Conservation (phyloP, 2,329 filamentous ascomycete genomes). For the Aureobasidium sp. region DNA sequence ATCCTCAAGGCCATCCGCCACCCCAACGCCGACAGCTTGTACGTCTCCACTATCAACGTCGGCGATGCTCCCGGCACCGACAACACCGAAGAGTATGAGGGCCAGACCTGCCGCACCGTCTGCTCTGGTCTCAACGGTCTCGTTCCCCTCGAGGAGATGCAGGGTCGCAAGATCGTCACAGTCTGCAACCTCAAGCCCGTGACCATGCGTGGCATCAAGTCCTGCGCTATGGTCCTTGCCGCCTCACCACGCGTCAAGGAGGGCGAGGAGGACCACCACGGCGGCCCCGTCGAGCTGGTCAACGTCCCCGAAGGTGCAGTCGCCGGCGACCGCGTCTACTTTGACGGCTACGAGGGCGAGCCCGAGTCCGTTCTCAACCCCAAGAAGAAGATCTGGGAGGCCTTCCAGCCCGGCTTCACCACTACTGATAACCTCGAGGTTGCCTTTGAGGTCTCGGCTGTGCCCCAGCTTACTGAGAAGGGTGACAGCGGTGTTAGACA, state of each 20-base stretch:
- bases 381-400: constrained; percentile 99
- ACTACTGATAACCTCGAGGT: constrained; percentile 77
- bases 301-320: constrained; percentile 68
- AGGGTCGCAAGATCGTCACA: constrained; percentile 86
- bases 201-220: constrained; percentile 91
- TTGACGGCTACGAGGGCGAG: constrained; percentile 90
- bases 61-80: constrained; percentile 80
- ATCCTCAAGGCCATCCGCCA: constrained; percentile 94
- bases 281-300: constrained; percentile 86
- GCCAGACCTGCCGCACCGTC: constrained; percentile 85
- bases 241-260: constrained; percentile 78
- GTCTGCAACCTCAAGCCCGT: constrained; percentile 98
- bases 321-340: constrained; percentile 83
- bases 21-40: constrained; percentile 93
- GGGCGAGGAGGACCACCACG: constrained; percentile 78
- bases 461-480: constrained; percentile 66
- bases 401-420: constrained; percentile 90
- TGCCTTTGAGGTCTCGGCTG: constrained; percentile 71
- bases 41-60: constrained; percentile 90
- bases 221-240: constrained; percentile 84
- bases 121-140: constrained; percentile 95
- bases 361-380: constrained; percentile 92
- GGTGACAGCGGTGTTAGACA: constrained; percentile 49
- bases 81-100: constrained; percentile 86
- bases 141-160: constrained; percentile 91